A percentile compares a stretch with the other conserved stretches of the same genome.
phyloP scores from a whole-genome alignment of 352 stramenopile species.

The Globisporangium nagaii region DNA sequence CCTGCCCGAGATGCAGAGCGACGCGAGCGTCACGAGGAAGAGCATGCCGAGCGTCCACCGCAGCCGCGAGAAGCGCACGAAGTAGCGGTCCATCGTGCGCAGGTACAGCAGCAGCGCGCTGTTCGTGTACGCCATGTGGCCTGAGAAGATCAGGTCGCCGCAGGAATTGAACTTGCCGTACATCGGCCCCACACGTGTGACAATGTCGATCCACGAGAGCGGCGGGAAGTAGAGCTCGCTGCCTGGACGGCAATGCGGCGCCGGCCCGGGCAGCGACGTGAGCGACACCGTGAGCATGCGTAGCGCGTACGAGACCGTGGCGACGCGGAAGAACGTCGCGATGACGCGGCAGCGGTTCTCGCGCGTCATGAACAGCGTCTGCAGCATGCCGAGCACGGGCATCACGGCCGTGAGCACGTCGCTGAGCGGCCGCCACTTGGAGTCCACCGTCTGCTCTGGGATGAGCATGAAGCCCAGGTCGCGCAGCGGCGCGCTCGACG shows the following conservation, averaged over 20 bases:
- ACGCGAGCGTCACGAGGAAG: constrained; percentile 43
- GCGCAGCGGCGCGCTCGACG: constrained; percentile 40
- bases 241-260: constrained; percentile 54
- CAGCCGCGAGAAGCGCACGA: constrained; percentile 34
- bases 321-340: constrained; percentile 60
- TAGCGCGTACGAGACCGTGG: constrained; percentile 64
- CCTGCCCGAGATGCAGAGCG: constrained; percentile 51
- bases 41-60: constrained; percentile 42
- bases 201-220: constrained; percentile 62
- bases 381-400: constrained; percentile 51
- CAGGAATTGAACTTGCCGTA: constrained; percentile 76
- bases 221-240: constrained; percentile 52
- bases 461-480: constrained; percentile 75
- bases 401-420: constrained; percentile 59
- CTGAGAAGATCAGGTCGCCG: constrained; percentile 74
- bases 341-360: constrained; percentile 45
- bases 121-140: constrained; percentile 70
- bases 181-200: constrained; percentile 58
- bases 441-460: constrained; percentile 50
- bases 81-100: constrained; percentile 52
- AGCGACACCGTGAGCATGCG: constrained; percentile 59
- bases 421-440: constrained; percentile 52
- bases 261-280: constrained; percentile 64
- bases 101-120: constrained; percentile 62
- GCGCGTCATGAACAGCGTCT: constrained; percentile 40